phyloP scores from a whole-genome alignment of 192 early-diverging fungal genomes.

The Dissophora globulifera region DNA sequence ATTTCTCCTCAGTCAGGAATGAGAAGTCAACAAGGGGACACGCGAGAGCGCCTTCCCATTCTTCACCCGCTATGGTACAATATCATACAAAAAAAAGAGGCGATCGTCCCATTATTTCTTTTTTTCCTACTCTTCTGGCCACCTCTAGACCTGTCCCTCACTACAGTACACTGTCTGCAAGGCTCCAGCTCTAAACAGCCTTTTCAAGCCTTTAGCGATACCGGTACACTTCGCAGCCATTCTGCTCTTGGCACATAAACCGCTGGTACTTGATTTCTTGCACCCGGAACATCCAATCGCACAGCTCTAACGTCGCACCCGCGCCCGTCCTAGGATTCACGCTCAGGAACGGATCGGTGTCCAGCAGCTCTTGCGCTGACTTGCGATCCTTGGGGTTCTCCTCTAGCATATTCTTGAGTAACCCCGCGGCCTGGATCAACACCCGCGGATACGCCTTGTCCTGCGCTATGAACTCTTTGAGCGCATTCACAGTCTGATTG shows the following conservation, averaged over 20 bases:
- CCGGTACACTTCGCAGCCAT: constrained; percentile 32
- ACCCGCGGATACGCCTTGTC: constrained; percentile 56
- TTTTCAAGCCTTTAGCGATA: constrained; percentile 43
- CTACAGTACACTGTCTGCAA: too few species aligned
- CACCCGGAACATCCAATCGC: constrained; percentile 36
- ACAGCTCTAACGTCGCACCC: constrained; percentile 11
- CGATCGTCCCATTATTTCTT: too few species aligned
- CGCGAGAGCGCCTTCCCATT: too few species aligned
- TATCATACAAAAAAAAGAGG: too few species aligned
- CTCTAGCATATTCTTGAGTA: constrained; percentile 68
- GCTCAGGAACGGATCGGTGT: constrained; percentile 65
- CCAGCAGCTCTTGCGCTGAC: constrained; percentile 63
- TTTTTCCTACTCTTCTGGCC: background rate
- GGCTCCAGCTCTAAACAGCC: too few species aligned
- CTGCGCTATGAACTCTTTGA: constrained; percentile 63
- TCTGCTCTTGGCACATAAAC: constrained; percentile 32
- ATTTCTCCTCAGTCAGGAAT: too few species aligned
- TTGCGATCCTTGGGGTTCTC: constrained; percentile 64
- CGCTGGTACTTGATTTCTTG: constrained; percentile 52
- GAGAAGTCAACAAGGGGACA: too few species aligned
- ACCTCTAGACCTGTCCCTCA: background rate
- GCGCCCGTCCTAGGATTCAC: background rate
- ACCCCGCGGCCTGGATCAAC: constrained; percentile 69
- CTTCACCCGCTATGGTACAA: too few species aligned
- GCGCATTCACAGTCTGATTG: constrained; percentile 60